Percentiles rank a stretch among this genome's conserved stretches.
phyloP scores from a whole-genome alignment of 2,329 filamentous ascomycete species.

The Aspergillus puulaauensis region DNA sequence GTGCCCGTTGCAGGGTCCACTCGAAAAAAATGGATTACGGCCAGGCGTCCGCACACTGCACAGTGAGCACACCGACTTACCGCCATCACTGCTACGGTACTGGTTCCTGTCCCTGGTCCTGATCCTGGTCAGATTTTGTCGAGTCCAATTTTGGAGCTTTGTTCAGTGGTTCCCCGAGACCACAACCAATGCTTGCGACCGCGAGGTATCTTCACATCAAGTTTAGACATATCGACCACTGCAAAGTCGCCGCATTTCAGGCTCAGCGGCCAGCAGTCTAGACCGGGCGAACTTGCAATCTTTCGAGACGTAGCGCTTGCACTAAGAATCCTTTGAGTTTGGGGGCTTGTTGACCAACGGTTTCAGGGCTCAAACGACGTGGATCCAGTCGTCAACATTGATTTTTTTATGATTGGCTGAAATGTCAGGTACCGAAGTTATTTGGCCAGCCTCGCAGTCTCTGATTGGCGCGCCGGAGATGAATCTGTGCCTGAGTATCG shows the following conservation, averaged over 20 bases:
- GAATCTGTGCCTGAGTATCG: conserved; percentile 4
- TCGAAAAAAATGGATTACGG: background rate
- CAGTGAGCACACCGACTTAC: background rate
- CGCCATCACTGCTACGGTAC: background rate
- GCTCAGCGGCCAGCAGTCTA: conserved; percentile 4
- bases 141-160: background rate
- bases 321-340: background rate
- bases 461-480: background rate
- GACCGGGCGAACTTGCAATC: background rate
- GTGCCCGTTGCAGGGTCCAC: conserved; percentile 4
- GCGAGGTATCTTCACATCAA: background rate
- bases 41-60: too few relatives aligned
- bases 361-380: conserved; percentile 3
- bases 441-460: background rate
- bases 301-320: background rate
- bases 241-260: background rate
- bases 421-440: conserved; percentile 1
- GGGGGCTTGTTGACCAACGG: background rate
- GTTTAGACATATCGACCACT: background rate
- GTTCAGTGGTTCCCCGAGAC: background rate
- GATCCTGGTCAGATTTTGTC: background rate
- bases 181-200: too few relatives aligned
- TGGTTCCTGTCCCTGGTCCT: too few relatives aligned
- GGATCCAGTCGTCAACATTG: background rate
- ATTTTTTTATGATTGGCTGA: background rate